These are phyloP conservation scores for Ophiognomonia clavigignenti-juglandacearum DNA, from an alignment of 2,329 filamentous ascomycete species.

Conservation along the genomic window DNA sequence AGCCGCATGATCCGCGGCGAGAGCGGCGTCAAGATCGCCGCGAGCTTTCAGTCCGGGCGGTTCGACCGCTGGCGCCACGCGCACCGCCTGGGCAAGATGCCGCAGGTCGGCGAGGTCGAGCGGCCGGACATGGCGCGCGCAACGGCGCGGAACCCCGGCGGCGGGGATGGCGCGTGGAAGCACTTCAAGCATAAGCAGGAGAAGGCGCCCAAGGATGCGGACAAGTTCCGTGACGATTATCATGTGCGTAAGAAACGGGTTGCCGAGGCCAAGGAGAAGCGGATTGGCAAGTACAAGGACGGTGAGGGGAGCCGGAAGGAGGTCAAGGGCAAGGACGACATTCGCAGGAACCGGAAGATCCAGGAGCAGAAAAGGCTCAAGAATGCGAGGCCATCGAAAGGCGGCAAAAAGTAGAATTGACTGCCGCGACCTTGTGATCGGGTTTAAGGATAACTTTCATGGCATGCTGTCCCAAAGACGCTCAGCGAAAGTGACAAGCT, in stretches of 20 bases:
- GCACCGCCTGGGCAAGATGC: constrained; percentile 74
- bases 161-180: constrained; percentile 36
- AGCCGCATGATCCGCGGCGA: constrained; percentile 72
- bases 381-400: constrained; percentile 77
- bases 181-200: constrained; percentile 84
- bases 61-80: constrained; percentile 90
- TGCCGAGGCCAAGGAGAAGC: constrained; percentile 79
- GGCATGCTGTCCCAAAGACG: background rate
- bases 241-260: constrained; percentile 86
- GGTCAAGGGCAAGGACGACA: constrained; percentile 76
- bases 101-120: constrained; percentile 79
- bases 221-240: constrained; percentile 89
- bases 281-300: constrained; percentile 68
- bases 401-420: constrained; percentile 12
- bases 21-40: constrained; percentile 91
- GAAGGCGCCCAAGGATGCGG: constrained; percentile 85
- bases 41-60: constrained; percentile 85
- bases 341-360: constrained; percentile 74
- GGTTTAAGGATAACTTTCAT: background rate
- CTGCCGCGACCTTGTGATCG: background rate
- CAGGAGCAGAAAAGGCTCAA: constrained; percentile 77
- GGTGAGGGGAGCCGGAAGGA: constrained; percentile 70
- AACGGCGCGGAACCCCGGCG: constrained; percentile 24
- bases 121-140: constrained; percentile 32
- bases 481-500: background rate